Base-by-base conservation (phyloP, 495 filamentous ascomycete species). In the Talaromyces wortmannii region DNA sequence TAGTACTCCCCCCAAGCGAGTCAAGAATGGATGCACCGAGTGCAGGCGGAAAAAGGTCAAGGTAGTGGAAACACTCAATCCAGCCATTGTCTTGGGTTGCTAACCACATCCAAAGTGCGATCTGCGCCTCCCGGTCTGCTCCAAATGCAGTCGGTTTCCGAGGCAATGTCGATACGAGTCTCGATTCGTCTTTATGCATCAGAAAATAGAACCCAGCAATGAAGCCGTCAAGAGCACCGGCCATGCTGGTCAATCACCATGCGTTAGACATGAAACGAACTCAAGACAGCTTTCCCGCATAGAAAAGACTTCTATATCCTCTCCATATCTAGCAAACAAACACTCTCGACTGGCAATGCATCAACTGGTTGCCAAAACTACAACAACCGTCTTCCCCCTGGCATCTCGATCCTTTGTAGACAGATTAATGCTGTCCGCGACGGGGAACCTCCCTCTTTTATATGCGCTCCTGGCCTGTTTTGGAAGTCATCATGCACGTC, bases 1-100 rank as follows among this genome's bases (percentile, higher is more conserved):
- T 23, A 23, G 23, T 23, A 23, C 23, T 23, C 23, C 40, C 40
- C 40, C 36, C 18, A 55, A 58, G 13, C 55, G 68, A 46, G 62
- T 66, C 32, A 59, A 64, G 30, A 66, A 71, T 55, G 68, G 68
- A 48, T 71, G 68, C 47, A 62, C 61, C 7, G 66, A 71, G 43
- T 71, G 68, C 50, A 59, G 64, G 3, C 57, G 68, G 29, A 71
- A 69, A 31, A 71, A 71, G 57, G 60, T 71, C 31, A 69, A 66
- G 40, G 67, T 64, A 64, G 33, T 0, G 5, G 40, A 43, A 15
- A 15, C 2, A 43, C 48, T 8, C 42, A 18, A 7, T 31, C 43
- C 23, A 16, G 45, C 8, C 29, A 53, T 5, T 2, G 42, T 13
- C 4, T 31, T 29, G 31, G 5, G 29, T 36, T 7, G 12, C 15